Conservation (phyloP, 495 filamentous ascomycete species). For the Wilcoxina mikolae region DNA sequence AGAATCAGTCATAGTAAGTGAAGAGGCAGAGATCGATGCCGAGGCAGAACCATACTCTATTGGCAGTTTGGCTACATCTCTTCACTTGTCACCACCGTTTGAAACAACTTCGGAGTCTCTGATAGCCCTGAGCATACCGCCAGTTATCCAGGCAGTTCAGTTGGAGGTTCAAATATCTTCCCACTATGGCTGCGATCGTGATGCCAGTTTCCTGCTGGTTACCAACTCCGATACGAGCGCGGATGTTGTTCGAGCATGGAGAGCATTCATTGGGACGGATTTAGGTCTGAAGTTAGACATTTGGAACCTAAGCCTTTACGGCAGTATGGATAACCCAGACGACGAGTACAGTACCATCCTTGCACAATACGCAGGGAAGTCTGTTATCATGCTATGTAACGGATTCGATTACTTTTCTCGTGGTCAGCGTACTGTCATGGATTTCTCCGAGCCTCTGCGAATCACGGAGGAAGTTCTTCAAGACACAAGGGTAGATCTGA, state of each 20-base stretch:
- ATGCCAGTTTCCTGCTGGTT: slow-evolving; percentile 11
- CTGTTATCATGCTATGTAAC: slow-evolving; percentile 16
- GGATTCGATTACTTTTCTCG: slow-evolving; percentile 19
- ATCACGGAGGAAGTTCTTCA: slow-evolving; percentile 1
- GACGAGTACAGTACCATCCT: neutral
- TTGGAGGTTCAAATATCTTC: slow-evolving; percentile 16
- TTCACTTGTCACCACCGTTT: neutral
- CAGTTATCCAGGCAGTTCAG: neutral
- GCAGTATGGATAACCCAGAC: slow-evolving; percentile 12
- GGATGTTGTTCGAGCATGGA: slow-evolving; percentile 8
- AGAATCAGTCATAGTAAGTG: neutral
- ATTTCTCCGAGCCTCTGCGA: slow-evolving; percentile 11
- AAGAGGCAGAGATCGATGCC: neutral
- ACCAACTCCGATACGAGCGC: slow-evolving; percentile 17
- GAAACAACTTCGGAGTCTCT: neutral
- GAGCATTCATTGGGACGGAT: slow-evolving; percentile 7
- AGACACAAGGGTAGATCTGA: slow-evolving; percentile 11
- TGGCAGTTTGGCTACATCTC: neutral
- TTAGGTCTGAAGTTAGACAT: slow-evolving; percentile 12
- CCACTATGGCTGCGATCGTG: slow-evolving; percentile 12
- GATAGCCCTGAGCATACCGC: neutral
- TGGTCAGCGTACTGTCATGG: slow-evolving; percentile 15
- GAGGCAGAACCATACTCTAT: neutral
- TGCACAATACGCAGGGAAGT: slow-evolving; percentile 15
- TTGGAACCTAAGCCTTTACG: slow-evolving; percentile 22